Evolutionary conservation across 2,329 filamentous ascomycete genomes (phyloP).

Genomic region (Achaetomium macrosporum): DNA sequence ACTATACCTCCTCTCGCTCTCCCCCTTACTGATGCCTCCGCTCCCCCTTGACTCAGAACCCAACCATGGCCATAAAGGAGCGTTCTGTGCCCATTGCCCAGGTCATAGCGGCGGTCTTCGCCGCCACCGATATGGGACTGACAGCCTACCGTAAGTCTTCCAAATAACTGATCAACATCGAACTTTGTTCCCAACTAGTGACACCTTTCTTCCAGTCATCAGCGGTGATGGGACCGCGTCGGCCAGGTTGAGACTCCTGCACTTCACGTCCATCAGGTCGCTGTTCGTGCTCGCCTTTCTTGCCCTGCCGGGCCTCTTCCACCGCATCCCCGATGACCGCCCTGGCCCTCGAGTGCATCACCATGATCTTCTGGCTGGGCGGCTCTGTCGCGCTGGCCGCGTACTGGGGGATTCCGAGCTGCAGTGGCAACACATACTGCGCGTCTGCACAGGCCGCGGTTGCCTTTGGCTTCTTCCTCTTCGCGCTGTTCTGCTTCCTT

Average conservation of each 20-base stretch:
- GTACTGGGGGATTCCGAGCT: slow-evolving; percentile 50
- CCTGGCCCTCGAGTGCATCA: slow-evolving; percentile 62
- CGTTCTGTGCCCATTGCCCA: slow-evolving; percentile 58
- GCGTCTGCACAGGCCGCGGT: slow-evolving; percentile 55
- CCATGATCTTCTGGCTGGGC: slow-evolving; percentile 85
- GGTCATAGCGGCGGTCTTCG: slow-evolving; percentile 59
- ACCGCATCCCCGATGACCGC: slow-evolving; percentile 51
- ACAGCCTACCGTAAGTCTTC: slow-evolving; percentile 58
- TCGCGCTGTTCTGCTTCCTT: slow-evolving; percentile 19
- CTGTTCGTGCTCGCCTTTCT: slow-evolving; percentile 66
- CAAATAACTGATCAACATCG: slow-evolving; percentile 6
- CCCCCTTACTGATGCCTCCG: too few relatives aligned
- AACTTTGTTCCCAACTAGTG: slow-evolving; percentile 4
- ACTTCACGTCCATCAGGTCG: slow-evolving; percentile 76
- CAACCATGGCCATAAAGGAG: slow-evolving; percentile 29
- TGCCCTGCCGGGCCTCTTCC: slow-evolving; percentile 53
- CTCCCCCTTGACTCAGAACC: too few relatives aligned
- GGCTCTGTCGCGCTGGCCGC: slow-evolving; percentile 74
- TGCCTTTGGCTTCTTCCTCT: slow-evolving; percentile 50
- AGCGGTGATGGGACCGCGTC: slow-evolving; percentile 41
- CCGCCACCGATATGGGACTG: slow-evolving; percentile 69
- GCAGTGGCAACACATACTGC: slow-evolving; percentile 50
- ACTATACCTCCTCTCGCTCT: too few relatives aligned
- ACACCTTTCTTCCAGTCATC: slow-evolving; percentile 43
- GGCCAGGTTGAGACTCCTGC: slow-evolving; percentile 63